phyloP scores from a whole-genome alignment of 495 filamentous ascomycete genomes.

The Aspergillus diversus region DNA sequence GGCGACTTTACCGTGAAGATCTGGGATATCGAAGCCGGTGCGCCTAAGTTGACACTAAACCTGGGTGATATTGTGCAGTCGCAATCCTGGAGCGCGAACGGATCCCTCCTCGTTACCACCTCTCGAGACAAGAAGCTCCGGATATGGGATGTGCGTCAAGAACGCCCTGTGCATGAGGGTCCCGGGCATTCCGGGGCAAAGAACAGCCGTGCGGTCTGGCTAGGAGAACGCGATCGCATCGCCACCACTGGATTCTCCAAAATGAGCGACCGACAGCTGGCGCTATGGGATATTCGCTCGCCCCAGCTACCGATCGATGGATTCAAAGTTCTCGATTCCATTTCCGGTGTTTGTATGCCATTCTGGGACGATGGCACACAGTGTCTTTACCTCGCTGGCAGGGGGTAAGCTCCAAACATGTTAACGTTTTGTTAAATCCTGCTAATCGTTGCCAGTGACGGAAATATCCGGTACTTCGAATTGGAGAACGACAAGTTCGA shows the following conservation, averaged over 20 bases:
- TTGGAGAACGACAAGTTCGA: slow-evolving; percentile 98
- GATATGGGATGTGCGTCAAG: slow-evolving; percentile 94
- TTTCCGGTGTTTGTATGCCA: slow-evolving; percentile 97
- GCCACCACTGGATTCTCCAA: slow-evolving; percentile 96
- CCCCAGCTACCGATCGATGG: slow-evolving; percentile 81
- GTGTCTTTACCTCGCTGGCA: slow-evolving; percentile 91
- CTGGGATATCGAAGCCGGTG: slow-evolving; percentile 89
- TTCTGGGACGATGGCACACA: slow-evolving; percentile 98
- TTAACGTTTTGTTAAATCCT: slow-evolving; percentile 1
- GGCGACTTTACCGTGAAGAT: slow-evolving; percentile 94
- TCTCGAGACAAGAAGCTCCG: slow-evolving; percentile 97
- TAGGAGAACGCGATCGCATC: slow-evolving; percentile 93
- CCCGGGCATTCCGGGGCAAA: slow-evolving; percentile 90
- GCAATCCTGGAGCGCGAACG: slow-evolving; percentile 93
- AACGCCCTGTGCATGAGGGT: slow-evolving; percentile 82
- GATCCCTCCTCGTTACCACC: slow-evolving; percentile 86
- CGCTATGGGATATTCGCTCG: slow-evolving; percentile 88
- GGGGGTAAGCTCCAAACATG: slow-evolving; percentile 67
- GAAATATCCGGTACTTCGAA: slow-evolving; percentile 98
- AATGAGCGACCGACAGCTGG: slow-evolving; percentile 97
- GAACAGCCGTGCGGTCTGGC: slow-evolving; percentile 94
- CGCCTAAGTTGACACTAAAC: slow-evolving; percentile 71
- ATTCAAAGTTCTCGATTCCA: slow-evolving; percentile 85
- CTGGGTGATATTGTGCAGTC: slow-evolving; percentile 92
- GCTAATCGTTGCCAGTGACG: slow-evolving; percentile 64